Evolutionary conservation across 2,329 filamentous ascomycete species (phyloP).

Genomic region (Mycogone perniciosa): DNA sequence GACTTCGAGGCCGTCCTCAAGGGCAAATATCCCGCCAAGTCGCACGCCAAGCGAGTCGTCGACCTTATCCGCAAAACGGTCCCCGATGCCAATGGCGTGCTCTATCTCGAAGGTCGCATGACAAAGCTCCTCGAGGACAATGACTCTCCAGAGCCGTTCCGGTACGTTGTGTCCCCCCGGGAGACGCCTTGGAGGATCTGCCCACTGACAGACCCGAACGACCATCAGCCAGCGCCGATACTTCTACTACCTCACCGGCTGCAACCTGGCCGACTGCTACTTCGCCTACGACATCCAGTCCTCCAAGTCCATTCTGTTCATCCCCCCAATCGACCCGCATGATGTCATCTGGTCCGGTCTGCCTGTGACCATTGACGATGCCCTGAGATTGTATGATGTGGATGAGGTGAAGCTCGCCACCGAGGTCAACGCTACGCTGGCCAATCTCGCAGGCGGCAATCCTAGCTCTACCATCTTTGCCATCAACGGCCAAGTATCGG

Average conservation of each 20-base stretch:
- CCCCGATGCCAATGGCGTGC: slow-evolving; percentile 58
- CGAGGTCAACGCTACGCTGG: slow-evolving; percentile 69
- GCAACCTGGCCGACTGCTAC: slow-evolving; percentile 69
- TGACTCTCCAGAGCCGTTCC: slow-evolving; percentile 74
- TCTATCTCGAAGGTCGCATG: slow-evolving; percentile 84
- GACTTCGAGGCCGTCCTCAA: slow-evolving; percentile 48
- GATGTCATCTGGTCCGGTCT: slow-evolving; percentile 91
- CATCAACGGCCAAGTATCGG: slow-evolving; percentile 71
- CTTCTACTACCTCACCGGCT: slow-evolving; percentile 94
- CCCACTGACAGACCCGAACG: background rate
- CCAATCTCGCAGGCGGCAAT: slow-evolving; percentile 39
- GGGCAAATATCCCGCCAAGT: slow-evolving; percentile 75
- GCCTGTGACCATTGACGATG: slow-evolving; percentile 70
- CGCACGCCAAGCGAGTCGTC: slow-evolving; percentile 77
- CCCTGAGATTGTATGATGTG: slow-evolving; percentile 69
- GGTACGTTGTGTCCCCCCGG: slow-evolving; percentile 41
- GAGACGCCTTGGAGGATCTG: background rate
- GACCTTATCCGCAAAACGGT: slow-evolving; percentile 65
- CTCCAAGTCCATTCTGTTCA: slow-evolving; percentile 75
- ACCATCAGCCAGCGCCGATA: slow-evolving; percentile 68
- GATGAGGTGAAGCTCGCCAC: slow-evolving; percentile 68
- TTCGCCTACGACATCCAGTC: slow-evolving; percentile 73
- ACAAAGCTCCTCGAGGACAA: slow-evolving; percentile 82
- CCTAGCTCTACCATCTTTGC: slow-evolving; percentile 55
- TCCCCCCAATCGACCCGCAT: slow-evolving; percentile 82